phyloP scores from a whole-genome alignment of 441 rosid genomes.

The Euphorbia corollata region DNA sequence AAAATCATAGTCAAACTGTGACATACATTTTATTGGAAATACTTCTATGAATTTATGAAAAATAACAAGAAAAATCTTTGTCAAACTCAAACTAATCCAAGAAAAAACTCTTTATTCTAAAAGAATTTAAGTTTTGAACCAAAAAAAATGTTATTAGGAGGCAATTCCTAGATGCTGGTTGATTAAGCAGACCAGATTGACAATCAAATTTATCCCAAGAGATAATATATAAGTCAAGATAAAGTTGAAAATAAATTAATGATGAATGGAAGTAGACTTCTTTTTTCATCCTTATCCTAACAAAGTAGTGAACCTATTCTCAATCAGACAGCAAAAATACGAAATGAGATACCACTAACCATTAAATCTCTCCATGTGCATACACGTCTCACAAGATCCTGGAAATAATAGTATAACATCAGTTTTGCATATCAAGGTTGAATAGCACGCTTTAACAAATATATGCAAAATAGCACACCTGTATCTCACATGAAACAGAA shows the following conservation, averaged over 20 bases:
- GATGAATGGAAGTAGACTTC: background rate
- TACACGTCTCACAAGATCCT: conserved; percentile 67
- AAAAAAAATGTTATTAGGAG: background rate
- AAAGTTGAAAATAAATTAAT: background rate
- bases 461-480: conserved; percentile 38
- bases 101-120: background rate
- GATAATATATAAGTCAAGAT: background rate
- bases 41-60: background rate
- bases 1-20: conserved; percentile 20
- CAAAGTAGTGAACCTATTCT: conserved; percentile 10
- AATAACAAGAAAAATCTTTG: background rate
- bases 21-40: conserved; percentile 8
- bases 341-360: conserved; percentile 39
- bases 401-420: conserved; percentile 26
- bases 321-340: conserved; percentile 6
- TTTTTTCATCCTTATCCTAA: background rate
- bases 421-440: conserved; percentile 13
- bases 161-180: background rate
- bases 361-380: conserved; percentile 94
- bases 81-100: conserved; percentile 4
- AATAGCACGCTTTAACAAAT: conserved; percentile 7
- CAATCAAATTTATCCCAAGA: background rate
- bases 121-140: background rate
- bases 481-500: conserved; percentile 38
- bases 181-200: conserved; percentile 1